phyloP scores from a whole-genome alignment of 2,329 filamentous ascomycete genomes.

The Exophiala phaeomuriformis region DNA sequence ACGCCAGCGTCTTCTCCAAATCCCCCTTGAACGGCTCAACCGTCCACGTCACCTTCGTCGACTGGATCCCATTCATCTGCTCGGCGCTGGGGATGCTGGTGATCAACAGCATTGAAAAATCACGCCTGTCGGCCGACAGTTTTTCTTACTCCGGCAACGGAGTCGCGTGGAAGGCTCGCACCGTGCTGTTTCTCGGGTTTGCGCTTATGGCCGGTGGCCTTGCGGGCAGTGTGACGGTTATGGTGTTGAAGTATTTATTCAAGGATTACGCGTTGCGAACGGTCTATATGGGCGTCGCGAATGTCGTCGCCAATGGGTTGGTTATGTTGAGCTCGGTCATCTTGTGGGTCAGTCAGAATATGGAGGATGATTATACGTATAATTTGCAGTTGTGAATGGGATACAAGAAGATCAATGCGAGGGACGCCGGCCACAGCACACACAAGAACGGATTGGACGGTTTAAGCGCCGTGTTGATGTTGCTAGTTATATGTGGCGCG shows the following conservation, averaged over 20 bases:
- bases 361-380: slow-evolving; percentile 67
- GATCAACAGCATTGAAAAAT: slow-evolving; percentile 66
- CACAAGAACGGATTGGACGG: too few relatives aligned
- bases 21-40: slow-evolving; percentile 54
- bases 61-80: slow-evolving; percentile 67
- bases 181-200: slow-evolving; percentile 63
- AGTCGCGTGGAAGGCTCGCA: slow-evolving; percentile 62
- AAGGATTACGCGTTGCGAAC: slow-evolving; percentile 53
- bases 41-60: slow-evolving; percentile 61
- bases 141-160: slow-evolving; percentile 59
- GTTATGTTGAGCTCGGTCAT: slow-evolving; percentile 62
- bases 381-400: slow-evolving; percentile 52
- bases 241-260: slow-evolving; percentile 62
- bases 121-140: slow-evolving; percentile 55
- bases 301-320: slow-evolving; percentile 57
- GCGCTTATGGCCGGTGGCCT: slow-evolving; percentile 61
- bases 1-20: slow-evolving; percentile 57
- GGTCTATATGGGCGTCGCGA: slow-evolving; percentile 61
- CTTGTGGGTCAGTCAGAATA: slow-evolving; percentile 64
- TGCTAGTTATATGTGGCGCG: too few relatives aligned
- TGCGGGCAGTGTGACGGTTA: slow-evolving; percentile 59
- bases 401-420: not conserved
- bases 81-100: slow-evolving; percentile 63
- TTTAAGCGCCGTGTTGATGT: too few relatives aligned
- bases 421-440: too few relatives aligned